phyloP scores from a whole-genome alignment of 2,329 filamentous ascomycete genomes.

The Pezicula radicicola region DNA sequence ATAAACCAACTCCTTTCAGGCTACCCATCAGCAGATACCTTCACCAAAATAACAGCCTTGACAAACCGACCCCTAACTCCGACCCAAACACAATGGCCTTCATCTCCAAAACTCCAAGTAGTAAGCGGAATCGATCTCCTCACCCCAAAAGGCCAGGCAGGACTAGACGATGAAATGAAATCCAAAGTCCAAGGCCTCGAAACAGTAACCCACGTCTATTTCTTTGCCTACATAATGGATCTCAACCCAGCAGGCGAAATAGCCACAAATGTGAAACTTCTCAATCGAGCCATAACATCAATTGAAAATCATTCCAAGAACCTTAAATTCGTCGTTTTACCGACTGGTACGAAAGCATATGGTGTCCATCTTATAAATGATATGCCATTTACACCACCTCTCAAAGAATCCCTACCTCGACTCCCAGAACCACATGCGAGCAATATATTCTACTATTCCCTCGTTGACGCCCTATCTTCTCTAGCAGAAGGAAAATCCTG shows the following conservation, averaged over 20 bases:
- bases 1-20: constrained; percentile 20
- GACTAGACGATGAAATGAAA: constrained; percentile 12
- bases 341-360: constrained; percentile 39
- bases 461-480: constrained; percentile 36
- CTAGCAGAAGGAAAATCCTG: constrained; percentile 34
- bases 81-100: constrained; percentile 18
- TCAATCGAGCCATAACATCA: constrained; percentile 34
- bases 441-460: constrained; percentile 44
- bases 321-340: constrained; percentile 37
- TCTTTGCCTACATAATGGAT: constrained; percentile 21
- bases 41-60: constrained; percentile 25
- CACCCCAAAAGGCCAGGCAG: constrained; percentile 28
- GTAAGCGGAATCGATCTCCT: constrained; percentile 35
- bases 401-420: constrained; percentile 36
- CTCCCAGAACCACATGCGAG: constrained; percentile 38
- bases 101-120: constrained; percentile 25
- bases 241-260: constrained; percentile 9
- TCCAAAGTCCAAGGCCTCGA: constrained; percentile 31
- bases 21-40: constrained; percentile 27
- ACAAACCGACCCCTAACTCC: constrained; percentile 23
- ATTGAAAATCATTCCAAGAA: constrained; percentile 33
- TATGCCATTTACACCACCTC: constrained; percentile 27
- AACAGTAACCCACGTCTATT: constrained; percentile 40
- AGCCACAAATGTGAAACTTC: constrained; percentile 33
- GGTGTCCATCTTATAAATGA: constrained; percentile 26